Evolutionary conservation across 2,329 filamentous ascomycete genomes (phyloP), one percentile per base, ranked within the genome.

Genomic region (Ascochyta lentis): DNA sequence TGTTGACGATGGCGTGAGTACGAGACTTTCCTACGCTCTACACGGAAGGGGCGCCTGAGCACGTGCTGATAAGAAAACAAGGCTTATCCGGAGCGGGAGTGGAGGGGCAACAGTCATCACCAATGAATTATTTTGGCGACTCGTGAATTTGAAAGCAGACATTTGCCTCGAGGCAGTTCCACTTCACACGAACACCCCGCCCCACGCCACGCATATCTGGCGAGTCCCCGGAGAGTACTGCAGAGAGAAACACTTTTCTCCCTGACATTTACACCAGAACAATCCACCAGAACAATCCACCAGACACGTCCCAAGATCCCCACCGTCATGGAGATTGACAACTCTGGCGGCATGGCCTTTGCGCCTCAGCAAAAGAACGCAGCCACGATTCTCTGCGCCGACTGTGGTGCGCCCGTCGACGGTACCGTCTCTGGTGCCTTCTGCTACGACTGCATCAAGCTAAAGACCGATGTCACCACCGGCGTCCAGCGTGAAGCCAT

Each of bases 321-420:
- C 54, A 54, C 61, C 51, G 49, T 58, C 54, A 79, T 79, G 77
- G 76, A 79, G 61, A 66, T 79, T 49, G 77, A 79, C 61, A 22
- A 34, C 41, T 34, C 41, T 41, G 54, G 65, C 42, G 71, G 73
- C 52, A 69, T 77, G 41, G 64, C 73, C 44, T 76, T 80, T 61
- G 73, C 72, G 56, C 74, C 77, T 54, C 65, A 66, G 43, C 65
- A 71, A 27, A 73, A 75, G 59, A 77, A 65, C 55, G 70, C 79
- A 60, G 85, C 86, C 60, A 89, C 86, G n/a, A 96, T 98, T 73
- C 89, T 99, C 55, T 99, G 95, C 79, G 96, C 92, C 81, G 96
- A 98, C 83, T 99, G 95, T 77, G 95, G 94, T 72, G 92, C 91
- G 58, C 89, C 94, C 35, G 96, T 99, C 70, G 93, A 97, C 77